phyloP scores from a whole-genome alignment of 768 basidiomycete species.

The Sutorius australiensis region DNA sequence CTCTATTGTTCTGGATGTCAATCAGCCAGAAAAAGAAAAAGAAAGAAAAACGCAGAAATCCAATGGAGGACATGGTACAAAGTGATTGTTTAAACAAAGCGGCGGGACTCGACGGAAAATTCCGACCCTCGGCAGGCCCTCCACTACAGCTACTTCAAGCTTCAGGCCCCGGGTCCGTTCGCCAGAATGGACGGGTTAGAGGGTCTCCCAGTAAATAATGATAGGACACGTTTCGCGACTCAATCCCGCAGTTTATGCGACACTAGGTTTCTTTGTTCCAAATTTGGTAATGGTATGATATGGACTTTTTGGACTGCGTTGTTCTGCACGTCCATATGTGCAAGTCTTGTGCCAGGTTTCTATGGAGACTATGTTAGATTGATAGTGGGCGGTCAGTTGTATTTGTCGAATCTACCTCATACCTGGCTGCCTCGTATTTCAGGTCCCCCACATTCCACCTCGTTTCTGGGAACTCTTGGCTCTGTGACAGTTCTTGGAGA shows the following conservation, averaged over 20 bases:
- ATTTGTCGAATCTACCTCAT: not conserved
- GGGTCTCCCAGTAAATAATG: not conserved
- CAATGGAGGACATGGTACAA: not conserved
- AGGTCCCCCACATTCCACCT: not conserved
- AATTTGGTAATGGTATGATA: not conserved
- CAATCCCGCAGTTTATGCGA: not conserved
- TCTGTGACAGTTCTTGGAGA: not conserved
- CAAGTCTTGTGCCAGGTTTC: constrained; percentile 9
- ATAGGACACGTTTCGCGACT: not conserved
- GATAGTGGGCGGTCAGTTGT: not conserved
- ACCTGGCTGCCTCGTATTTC: not conserved
- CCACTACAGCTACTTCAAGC: not conserved
- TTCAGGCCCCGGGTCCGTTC: no score
- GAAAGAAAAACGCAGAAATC: no score
- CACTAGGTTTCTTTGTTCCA: constrained; percentile 8
- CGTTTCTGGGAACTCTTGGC: not conserved
- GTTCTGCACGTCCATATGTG: not conserved
- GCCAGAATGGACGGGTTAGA: not conserved
- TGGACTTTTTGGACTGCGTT: constrained; percentile 7
- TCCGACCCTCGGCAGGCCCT: not conserved
- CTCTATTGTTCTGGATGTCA: not conserved
- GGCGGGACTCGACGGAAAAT: not conserved
- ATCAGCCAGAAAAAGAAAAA: no score
- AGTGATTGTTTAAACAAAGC: not conserved
- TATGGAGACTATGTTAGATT: constrained; percentile 12